Conservation (phyloP, 2,329 filamentous ascomycete species). For the Camptophora hylomeconis region DNA sequence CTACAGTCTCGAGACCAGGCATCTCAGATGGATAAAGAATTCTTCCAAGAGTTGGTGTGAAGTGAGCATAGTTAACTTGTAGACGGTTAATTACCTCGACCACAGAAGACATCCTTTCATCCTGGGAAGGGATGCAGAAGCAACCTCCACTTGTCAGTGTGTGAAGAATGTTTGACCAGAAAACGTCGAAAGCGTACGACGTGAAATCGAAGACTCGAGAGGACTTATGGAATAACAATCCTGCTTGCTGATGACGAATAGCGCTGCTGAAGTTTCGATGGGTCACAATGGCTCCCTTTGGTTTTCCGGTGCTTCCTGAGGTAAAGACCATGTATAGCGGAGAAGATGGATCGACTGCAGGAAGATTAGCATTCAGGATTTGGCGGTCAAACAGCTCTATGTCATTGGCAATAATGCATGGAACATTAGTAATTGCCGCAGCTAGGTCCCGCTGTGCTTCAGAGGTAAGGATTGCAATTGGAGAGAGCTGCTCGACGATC, state of each 20-base stretch:
- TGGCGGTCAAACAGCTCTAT: too few species aligned
- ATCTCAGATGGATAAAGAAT: slow-evolving; percentile 30
- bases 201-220: slow-evolving; percentile 49
- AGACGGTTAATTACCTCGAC: slow-evolving; percentile 36
- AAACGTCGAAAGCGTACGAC: slow-evolving; percentile 43
- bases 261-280: slow-evolving; percentile 46
- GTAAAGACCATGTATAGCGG: slow-evolving; percentile 46
- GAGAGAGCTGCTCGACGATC: slow-evolving; percentile 23
- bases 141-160: slow-evolving; percentile 45
- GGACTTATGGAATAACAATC: slow-evolving; percentile 31
- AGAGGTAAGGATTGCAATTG: too few species aligned
- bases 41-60: slow-evolving; percentile 45
- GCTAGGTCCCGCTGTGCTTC: too few species aligned
- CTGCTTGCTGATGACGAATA: slow-evolving; percentile 34
- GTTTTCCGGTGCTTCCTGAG: slow-evolving; percentile 42
- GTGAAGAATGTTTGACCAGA: slow-evolving; percentile 38
- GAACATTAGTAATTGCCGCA: too few species aligned
- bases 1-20: slow-evolving; percentile 29
- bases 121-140: slow-evolving; percentile 43
- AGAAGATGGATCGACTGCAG: background rate
- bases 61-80: slow-evolving; percentile 39
- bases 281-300: slow-evolving; percentile 51
- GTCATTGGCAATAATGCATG: too few species aligned
- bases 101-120: slow-evolving; percentile 38
- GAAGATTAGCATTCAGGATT: too few species aligned